phyloP scores from a whole-genome alignment of 208 protist species.

The Porcisia hertigi region DNA sequence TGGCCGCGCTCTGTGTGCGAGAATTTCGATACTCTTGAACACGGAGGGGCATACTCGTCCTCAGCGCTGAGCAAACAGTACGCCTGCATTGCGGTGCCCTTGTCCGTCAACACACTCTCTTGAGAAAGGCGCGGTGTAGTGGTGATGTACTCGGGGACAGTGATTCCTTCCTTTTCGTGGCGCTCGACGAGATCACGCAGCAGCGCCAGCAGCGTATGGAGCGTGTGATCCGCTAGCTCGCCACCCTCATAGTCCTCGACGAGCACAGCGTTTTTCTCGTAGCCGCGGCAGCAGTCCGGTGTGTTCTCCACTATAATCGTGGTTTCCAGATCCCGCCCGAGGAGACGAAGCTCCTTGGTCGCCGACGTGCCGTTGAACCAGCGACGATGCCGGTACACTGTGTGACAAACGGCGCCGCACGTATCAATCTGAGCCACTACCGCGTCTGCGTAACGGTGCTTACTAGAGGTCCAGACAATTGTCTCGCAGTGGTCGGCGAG shows the following conservation, averaged over 20 bases:
- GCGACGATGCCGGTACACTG: constrained; percentile 72
- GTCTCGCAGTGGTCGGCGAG: constrained; percentile 78
- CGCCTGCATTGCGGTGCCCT: constrained; percentile 60
- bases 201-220: constrained; percentile 61
- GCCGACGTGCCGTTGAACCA: constrained; percentile 70
- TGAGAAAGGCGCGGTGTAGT: constrained; percentile 38
- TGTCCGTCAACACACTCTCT: constrained; percentile 64
- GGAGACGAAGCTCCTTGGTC: constrained; percentile 82
- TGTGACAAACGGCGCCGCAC: constrained; percentile 61
- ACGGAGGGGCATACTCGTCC: constrained; percentile 9
- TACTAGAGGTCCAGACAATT: constrained; percentile 87
- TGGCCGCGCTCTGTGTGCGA: constrained; percentile 3
- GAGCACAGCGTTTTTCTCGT: constrained; percentile 86
- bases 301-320: constrained; percentile 93
- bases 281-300: constrained; percentile 85
- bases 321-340: constrained; percentile 73
- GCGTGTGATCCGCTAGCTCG: constrained; percentile 86
- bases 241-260: constrained; percentile 91
- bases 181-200: constrained; percentile 71
- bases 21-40: constrained; percentile 10
- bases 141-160: constrained; percentile 79
- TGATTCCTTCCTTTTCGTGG: constrained; percentile 36
- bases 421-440: constrained; percentile 85
- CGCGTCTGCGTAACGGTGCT: constrained; percentile 84
- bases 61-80: constrained; percentile 65